These are phyloP conservation scores for Urtica urens DNA, from an alignment of 306 rosid species.

Conservation along the genomic window DNA sequence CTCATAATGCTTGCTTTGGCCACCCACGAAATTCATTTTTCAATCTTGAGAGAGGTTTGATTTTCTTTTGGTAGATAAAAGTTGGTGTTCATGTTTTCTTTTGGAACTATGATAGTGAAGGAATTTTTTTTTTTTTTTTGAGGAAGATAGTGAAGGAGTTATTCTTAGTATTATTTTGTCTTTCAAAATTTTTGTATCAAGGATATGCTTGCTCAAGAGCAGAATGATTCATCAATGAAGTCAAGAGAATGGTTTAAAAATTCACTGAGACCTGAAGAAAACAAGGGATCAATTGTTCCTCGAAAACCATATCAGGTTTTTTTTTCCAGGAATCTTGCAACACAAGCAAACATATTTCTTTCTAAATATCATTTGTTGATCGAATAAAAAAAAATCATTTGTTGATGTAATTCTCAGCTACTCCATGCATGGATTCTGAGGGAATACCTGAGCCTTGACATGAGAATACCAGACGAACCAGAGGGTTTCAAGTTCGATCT, in stretches of 20 bases:
- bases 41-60: slow-evolving; percentile 51
- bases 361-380: too few relatives aligned
- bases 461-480: slow-evolving; percentile 34
- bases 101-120: too few relatives aligned
- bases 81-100: too few relatives aligned
- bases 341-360: too few relatives aligned
- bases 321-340: too few relatives aligned
- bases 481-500: slow-evolving; percentile 18
- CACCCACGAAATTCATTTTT: slow-evolving; percentile 50
- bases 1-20: slow-evolving; percentile 45
- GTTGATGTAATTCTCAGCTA: slow-evolving; percentile 26
- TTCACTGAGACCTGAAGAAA: neutral
- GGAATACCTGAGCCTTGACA: slow-evolving; percentile 42
- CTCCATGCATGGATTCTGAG: slow-evolving; percentile 46
- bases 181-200: neutral
- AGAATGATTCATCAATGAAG: neutral
- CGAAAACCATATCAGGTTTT: slow-evolving; percentile 37
- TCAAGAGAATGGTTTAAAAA: slow-evolving; percentile 6
- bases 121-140: too few relatives aligned
- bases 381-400: too few relatives aligned
- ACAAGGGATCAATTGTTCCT: neutral
- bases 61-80: neutral
- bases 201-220: slow-evolving; percentile 7
- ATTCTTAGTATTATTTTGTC: neutral
- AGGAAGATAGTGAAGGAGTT: neutral